Conservation (phyloP, 1,284 basidiomycete species). For the Melampsora abietis-canadensis region DNA sequence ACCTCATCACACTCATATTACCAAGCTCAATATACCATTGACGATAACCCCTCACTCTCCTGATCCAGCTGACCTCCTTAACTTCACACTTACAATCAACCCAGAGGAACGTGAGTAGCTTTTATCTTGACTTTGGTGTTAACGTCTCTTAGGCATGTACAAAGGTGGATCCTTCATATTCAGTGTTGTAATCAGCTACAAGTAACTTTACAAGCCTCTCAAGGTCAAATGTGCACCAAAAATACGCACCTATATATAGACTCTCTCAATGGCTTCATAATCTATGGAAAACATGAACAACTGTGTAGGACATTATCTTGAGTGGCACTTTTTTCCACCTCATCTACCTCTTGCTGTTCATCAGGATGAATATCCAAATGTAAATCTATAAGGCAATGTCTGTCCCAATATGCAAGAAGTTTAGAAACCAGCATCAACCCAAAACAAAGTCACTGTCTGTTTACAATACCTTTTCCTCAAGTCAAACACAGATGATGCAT, state of each 20-base stretch:
- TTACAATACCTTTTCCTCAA: constrained; percentile 97
- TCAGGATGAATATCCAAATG: constrained; percentile 98
- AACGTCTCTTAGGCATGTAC: constrained; percentile 76
- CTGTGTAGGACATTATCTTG: no score
- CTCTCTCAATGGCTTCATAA: constrained; percentile 4
- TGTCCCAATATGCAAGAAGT: constrained; percentile 95
- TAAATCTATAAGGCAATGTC: constrained; percentile 94
- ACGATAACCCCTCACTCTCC: constrained; percentile 95
- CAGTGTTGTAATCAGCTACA: constrained; percentile 90
- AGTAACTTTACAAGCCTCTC: constrained; percentile 98
- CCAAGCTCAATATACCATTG: constrained; percentile 88
- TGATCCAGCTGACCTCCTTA: constrained; percentile 85
- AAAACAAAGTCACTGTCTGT: constrained; percentile 95
- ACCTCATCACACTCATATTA: constrained; percentile 66
- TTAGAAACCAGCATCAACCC: constrained; percentile 98
- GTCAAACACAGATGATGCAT: constrained; percentile 94
- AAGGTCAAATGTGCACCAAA: constrained; percentile 97
- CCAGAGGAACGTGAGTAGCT: constrained; percentile 80
- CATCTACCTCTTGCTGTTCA: no score
- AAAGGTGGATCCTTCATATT: constrained; percentile 89
- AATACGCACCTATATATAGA: constrained; percentile 57
- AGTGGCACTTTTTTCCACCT: neutral
- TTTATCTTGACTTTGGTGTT: neutral
- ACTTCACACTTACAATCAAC: constrained; percentile 89
- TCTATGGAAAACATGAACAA: neutral